Base-by-base conservation (phyloP, 75 land plant species). In the Picea sitchensis region DNA sequence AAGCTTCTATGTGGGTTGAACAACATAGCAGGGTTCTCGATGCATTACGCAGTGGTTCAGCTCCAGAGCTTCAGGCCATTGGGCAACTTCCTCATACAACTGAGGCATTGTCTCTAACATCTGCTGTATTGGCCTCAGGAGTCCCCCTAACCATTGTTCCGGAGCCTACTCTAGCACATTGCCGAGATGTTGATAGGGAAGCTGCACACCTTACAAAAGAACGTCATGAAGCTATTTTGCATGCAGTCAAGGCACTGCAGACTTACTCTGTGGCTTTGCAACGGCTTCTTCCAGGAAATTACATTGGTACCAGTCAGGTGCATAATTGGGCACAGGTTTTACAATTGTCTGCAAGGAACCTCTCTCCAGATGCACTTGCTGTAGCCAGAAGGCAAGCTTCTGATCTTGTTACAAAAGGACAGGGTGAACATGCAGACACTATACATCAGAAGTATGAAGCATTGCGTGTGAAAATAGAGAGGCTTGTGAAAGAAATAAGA, bases 301-400 rank as follows among this genome's bases (percentile, higher is more conserved):
- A 96, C 78, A 78, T 89, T 58, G 81, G 93, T 59, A 92, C 85
- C 41, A 96, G 98, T 63, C 86, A 92, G 51, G 84, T 94, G 4
- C 88, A 89, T 88, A 87, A 91, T 47, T 96, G 99, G 99, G 95
- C 89, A 20, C 93, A 96, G 82, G 80, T 92, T 75, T 77, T 96
- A 69, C 98, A 94, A 77, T 82, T 92, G 9, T 83, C 86, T 69
- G 78, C 80, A 31, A 89, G 79, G 84, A 78, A 88, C 9, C 85
- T 87, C 61, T 92, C 98, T 44, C 78, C 92, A 30, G 99, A 96
- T 58, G 73, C 79, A 7, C 87, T 96, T 26, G 71, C 88, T 17
- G 59, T 86, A 32, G 91, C 91, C 13, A 85, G 80, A 86, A 87
- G 87, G 81, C 92, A 92, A 85, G 99, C 92, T 79, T 76, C 84